These are phyloP conservation scores for Apiotrichum gamsii DNA, from an alignment of 1,284 basidiomycete species.

Conservation along the genomic window DNA sequence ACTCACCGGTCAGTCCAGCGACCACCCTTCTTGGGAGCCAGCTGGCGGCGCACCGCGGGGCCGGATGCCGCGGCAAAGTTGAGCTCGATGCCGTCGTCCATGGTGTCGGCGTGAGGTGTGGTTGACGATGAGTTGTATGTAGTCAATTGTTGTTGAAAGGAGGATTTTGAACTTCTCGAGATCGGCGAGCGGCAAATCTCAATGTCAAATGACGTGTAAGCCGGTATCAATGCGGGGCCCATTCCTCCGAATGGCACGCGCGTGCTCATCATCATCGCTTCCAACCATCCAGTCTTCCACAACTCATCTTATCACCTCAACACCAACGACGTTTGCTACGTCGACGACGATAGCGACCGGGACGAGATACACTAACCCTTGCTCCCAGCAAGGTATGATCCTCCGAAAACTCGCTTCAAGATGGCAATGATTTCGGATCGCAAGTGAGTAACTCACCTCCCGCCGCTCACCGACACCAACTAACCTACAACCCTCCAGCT, in stretches of 20 bases:
- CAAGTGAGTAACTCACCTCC: slow-evolving; percentile 24
- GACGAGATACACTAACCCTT: too few relatives aligned
- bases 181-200: slow-evolving; percentile 2
- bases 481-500: slow-evolving; percentile 52
- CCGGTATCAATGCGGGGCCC: slow-evolving; percentile 7
- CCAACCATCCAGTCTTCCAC: neutral
- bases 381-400: neutral
- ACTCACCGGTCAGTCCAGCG: slow-evolving; percentile 76
- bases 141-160: too few relatives aligned
- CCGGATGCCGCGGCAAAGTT: slow-evolving; percentile 39
- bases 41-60: slow-evolving; percentile 14
- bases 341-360: neutral
- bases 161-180: neutral
- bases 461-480: neutral
- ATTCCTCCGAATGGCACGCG: neutral
- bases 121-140: neutral
- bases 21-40: slow-evolving; percentile 57
- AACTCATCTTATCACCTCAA: neutral
- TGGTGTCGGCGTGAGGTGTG: slow-evolving; percentile 10
- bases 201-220: slow-evolving; percentile 7
- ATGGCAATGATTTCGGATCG: slow-evolving; percentile 46
- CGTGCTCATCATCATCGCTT: too few relatives aligned
- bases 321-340: neutral
- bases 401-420: slow-evolving; percentile 7
- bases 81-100: slow-evolving; percentile 48